phyloP scores from a whole-genome alignment of 1,284 basidiomycete species.

The Trametes hirsuta region DNA sequence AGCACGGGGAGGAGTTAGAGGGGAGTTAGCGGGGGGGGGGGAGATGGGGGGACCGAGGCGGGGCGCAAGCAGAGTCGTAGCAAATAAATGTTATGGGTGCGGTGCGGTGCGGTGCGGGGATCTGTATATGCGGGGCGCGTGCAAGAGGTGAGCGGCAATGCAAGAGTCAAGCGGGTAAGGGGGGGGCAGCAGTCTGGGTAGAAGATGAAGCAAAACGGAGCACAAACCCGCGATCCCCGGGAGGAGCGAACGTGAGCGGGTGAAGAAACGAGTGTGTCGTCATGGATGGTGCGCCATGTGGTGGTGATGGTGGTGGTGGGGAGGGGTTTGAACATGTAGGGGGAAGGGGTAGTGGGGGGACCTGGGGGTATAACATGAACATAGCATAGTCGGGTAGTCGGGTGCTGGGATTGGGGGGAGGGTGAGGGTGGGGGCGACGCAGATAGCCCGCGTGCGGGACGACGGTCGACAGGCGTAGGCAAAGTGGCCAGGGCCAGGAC shows the following conservation, averaged over 20 bases:
- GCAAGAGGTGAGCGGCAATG: background rate
- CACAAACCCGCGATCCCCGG: too few species aligned
- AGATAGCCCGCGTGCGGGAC: background rate
- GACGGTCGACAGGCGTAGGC: background rate
- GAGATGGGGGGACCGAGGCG: background rate
- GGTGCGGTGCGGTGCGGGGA: background rate
- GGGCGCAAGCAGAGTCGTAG: background rate
- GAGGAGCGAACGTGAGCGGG: too few species aligned
- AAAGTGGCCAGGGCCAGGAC: background rate
- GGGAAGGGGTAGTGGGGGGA: too few species aligned
- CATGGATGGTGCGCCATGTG: too few species aligned
- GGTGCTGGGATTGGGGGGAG: too few species aligned
- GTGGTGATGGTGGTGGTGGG: too few species aligned
- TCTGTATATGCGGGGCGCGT: slow-evolving; percentile 1
- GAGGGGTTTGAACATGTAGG: too few species aligned
- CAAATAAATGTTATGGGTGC: background rate
- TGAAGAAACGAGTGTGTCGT: too few species aligned
- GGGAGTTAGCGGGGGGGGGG: background rate
- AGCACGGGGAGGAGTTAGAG: background rate
- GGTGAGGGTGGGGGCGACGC: too few species aligned
- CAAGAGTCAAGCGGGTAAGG: background rate
- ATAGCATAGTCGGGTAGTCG: too few species aligned
- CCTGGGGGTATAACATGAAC: too few species aligned
- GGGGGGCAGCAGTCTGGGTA: background rate
- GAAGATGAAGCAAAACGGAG: too few species aligned